Conservation (phyloP, 2,329 filamentous ascomycete species). For the Fusarium anthophilum region DNA sequence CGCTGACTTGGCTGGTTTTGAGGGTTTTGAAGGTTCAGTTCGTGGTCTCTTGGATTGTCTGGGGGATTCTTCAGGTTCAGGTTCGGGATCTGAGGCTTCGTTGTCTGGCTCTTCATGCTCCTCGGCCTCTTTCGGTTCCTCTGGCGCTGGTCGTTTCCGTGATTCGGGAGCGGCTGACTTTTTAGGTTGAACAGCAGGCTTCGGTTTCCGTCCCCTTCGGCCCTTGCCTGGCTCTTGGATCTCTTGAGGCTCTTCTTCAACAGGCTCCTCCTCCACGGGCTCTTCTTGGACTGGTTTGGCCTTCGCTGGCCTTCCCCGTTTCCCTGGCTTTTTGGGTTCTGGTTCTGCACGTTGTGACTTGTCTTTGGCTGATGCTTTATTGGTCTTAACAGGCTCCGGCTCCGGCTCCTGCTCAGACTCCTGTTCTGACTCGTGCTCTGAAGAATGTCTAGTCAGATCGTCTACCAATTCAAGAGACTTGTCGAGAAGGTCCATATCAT, state of each 20-base stretch:
- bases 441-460: slow-evolving; percentile 41
- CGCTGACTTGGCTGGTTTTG: slow-evolving; percentile 30
- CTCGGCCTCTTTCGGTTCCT: slow-evolving; percentile 28
- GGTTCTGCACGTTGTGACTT: background rate
- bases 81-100: slow-evolving; percentile 32
- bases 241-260: slow-evolving; percentile 10
- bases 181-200: slow-evolving; percentile 24
- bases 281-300: slow-evolving; percentile 21
- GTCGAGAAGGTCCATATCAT: slow-evolving; percentile 48
- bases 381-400: background rate
- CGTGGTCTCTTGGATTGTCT: slow-evolving; percentile 42
- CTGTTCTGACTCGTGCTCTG: slow-evolving; percentile 23
- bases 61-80: slow-evolving; percentile 37
- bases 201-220: slow-evolving; percentile 27
- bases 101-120: slow-evolving; percentile 29
- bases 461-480: slow-evolving; percentile 56
- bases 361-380: slow-evolving; percentile 10
- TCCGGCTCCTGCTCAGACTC: background rate
- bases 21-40: slow-evolving; percentile 37
- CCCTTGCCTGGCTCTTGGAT: background rate
- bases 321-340: slow-evolving; percentile 9
- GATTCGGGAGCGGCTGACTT: slow-evolving; percentile 11
- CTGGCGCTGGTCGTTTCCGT: slow-evolving; percentile 29
- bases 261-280: slow-evolving; percentile 11
- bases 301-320: slow-evolving; percentile 38